Conservation (phyloP, 495 filamentous ascomycete species). For the Thozetella sp. region DNA sequence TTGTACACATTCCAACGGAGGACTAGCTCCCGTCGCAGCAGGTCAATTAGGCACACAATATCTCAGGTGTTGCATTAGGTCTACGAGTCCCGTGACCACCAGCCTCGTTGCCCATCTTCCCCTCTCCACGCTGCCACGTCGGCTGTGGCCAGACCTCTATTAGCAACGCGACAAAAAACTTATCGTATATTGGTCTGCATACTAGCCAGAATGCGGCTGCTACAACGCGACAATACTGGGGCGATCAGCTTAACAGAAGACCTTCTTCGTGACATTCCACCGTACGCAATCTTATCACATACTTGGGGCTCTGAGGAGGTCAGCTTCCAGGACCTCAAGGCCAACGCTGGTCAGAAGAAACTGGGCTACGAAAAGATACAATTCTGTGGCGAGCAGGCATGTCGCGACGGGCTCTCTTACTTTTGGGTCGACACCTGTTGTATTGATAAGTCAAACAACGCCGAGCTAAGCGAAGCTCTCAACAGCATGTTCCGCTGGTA, state of each 20-base stretch:
- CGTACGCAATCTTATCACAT: conserved; percentile 24
- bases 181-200: too few relatives aligned
- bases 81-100: too few relatives aligned
- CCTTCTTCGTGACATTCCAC: conserved; percentile 12
- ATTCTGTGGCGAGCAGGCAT: conserved; percentile 26
- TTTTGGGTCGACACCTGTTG: conserved; percentile 31
- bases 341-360: conserved; percentile 18
- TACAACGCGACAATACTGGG: neutral
- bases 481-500: conserved; percentile 32
- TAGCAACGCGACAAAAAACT: too few relatives aligned
- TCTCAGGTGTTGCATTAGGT: too few relatives aligned
- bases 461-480: conserved; percentile 25
- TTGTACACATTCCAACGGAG: too few relatives aligned
- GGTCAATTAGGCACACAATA: too few relatives aligned
- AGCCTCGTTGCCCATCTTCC: too few relatives aligned
- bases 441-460: too few relatives aligned
- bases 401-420: conserved; percentile 10
- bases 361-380: conserved; percentile 25
- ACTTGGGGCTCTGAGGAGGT: conserved; percentile 22
- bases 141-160: too few relatives aligned
- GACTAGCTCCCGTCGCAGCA: too few relatives aligned
- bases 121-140: too few relatives aligned
- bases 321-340: conserved; percentile 16
- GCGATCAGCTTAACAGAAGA: conserved; percentile 7
- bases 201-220: neutral